These are phyloP conservation scores for Pterocarpus santalinus DNA, from an alignment of 306 rosid species.

Conservation along the genomic window DNA sequence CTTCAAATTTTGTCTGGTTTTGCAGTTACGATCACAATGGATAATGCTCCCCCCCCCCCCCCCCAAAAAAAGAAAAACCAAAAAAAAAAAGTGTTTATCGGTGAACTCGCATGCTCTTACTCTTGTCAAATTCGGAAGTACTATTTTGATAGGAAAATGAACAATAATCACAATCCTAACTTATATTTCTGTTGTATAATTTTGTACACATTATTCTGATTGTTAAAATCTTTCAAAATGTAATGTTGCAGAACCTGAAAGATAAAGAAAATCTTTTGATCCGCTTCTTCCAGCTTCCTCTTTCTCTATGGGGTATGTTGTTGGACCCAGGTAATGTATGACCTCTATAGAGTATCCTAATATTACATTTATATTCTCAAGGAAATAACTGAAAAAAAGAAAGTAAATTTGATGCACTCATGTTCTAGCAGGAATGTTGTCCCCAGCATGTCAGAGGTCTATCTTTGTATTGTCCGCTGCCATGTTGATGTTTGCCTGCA, in stretches of 20 bases:
- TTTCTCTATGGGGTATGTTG: conserved; percentile 78
- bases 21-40: background rate
- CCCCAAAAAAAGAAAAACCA: background rate
- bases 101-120: background rate
- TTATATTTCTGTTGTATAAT: background rate
- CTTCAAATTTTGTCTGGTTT: conserved; percentile 18
- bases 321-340: conserved; percentile 74
- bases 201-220: conserved; percentile 13
- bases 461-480: conserved; percentile 72
- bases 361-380: conserved; percentile 22
- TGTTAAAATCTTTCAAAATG: conserved; percentile 40
- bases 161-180: background rate
- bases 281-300: conserved; percentile 83
- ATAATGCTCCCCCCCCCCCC: background rate
- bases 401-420: conserved; percentile 28
- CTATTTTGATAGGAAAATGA: conserved; percentile 22
- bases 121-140: background rate
- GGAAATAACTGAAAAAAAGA: background rate
- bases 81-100: background rate
- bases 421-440: conserved; percentile 65
- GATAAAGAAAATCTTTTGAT: conserved; percentile 71
- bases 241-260: conserved; percentile 69
- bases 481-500: conserved; percentile 84
- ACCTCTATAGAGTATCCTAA: conserved; percentile 14
- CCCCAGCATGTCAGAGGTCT: conserved; percentile 81